Base-by-base conservation (phyloP, 352 stramenopile species). In the Phytophthora palmivora region DNA sequence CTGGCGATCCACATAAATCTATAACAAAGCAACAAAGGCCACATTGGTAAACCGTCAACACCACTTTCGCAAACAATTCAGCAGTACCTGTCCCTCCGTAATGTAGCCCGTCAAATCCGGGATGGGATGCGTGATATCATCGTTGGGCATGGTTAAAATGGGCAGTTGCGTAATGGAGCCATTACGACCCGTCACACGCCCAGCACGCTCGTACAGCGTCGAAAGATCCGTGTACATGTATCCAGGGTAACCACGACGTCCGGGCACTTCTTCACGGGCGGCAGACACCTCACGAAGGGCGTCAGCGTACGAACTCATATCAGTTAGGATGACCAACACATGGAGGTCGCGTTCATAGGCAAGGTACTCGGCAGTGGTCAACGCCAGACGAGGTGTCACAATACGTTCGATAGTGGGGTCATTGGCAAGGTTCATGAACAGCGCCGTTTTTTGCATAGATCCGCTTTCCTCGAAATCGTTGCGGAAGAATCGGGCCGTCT, bases 161-260 rank as follows among this genome's bases (percentile, higher is more conserved):
- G 97, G 97, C 52, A 99, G 84, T 83, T 99, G 97, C 44, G 97
- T 99, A 76, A 99, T 99, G 43, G 96, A 99, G 33, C 97, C 97
- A 69, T 99, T 99, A 58, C 97, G 93, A 55, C 97, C 97, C 54
- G 85, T 91, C 21, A 99, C 96, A 89, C 97, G 94, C 71, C 97
- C 97, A 50, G 97, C 97, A 70, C 97, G 92, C 84, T 99, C 97
- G 76, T 99, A 99, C 65, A 99, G 98, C 46, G 95, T 99, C 53
- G 95, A 98, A 75, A 99, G 82, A 98, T 99, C 97, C 68, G 97
- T 99, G 88, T 99, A 99, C 97, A 99, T 99, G 83, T 99, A 99
- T 76, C 97, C 97, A 26, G 97, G 97, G 87, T 99, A 99, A 79
- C 97, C 97, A 93, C 97, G 94, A 84, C 97, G 95, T 62, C 97